Evolutionary conservation across 768 basidiomycete species (phyloP).

Genomic region (Solioccasus polychromus): DNA sequence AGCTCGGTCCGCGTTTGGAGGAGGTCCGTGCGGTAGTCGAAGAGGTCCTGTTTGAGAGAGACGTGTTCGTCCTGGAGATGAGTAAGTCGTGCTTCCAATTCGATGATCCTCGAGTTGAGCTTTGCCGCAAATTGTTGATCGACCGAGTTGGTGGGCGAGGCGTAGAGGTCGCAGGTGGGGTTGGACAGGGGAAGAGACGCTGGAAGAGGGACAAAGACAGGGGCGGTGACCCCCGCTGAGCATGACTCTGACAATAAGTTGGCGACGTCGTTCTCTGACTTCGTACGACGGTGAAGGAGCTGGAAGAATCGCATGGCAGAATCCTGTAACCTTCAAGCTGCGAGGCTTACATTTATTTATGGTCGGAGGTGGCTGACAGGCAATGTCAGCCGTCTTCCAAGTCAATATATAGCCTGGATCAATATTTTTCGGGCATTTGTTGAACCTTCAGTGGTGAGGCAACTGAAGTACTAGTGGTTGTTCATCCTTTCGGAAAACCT

Average conservation of each 20-base stretch:
- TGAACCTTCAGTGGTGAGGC: too few species aligned
- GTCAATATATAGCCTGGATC: too few species aligned
- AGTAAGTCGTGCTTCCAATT: conserved; percentile 12
- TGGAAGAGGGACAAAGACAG: conserved; percentile 24
- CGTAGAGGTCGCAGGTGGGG: conserved; percentile 21
- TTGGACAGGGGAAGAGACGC: conserved; percentile 25
- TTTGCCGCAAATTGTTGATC: not conserved
- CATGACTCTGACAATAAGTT: conserved; percentile 10
- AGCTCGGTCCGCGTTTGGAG: conserved; percentile 27
- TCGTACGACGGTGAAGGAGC: conserved; percentile 46
- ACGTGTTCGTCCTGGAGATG: conserved; percentile 15
- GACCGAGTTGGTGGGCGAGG: not conserved
- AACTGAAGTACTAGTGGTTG: too few species aligned
- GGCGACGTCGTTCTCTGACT: conserved; percentile 42
- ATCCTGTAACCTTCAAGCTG: too few species aligned
- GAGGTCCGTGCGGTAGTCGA: conserved; percentile 27
- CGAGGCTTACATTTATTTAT: too few species aligned
- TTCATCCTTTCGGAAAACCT: too few species aligned
- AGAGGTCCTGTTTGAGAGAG: conserved; percentile 25
- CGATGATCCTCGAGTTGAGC: conserved; percentile 8
- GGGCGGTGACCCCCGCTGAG: conserved; percentile 4
- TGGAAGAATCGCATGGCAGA: conserved; percentile 51
- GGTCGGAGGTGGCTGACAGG: too few species aligned
- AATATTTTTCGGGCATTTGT: too few species aligned
- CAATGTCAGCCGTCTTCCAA: too few species aligned